Evolutionary conservation across 2,329 filamentous ascomycete genomes (phyloP), one percentile per base, ranked within the genome.

Genomic region (Chaetomium sp.): DNA sequence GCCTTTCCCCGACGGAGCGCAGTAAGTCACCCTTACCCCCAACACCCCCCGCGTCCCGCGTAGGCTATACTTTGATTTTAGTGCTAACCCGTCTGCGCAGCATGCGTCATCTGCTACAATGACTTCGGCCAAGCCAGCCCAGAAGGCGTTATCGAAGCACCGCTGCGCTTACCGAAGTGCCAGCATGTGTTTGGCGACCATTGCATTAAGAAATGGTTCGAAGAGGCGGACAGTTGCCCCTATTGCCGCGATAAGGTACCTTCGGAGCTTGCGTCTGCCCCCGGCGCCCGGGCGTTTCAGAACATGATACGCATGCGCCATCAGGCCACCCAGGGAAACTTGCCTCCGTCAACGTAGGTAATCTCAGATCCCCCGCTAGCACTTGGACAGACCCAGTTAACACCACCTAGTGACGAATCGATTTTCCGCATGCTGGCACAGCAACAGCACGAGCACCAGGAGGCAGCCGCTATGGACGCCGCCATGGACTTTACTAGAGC

Each of bases 151-250:
- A 80, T 78, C 54, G 87, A 89, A 71, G 77, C 75, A 2, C 84
- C 87, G 0, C 73, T 88, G 19, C 83, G 84, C 23, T 74, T 89
- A 21, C 86, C 87, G 2, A 83, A 81, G 68, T 89, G 87, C 78
- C 85, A 84, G 68, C 87, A 89, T 69, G 74, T 89, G 7, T 89
- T 89, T 72, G 87, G 87, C 21, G 81, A 87, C 63, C 80, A 83
- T 69, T 89, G 87, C 73, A 86, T 89, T 68, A 86, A 84, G 72
- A 87, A 85, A 69, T 89, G 87, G 87, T 82, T 89, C 50, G 79
- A 85, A 60, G 84, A 88, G 54, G 84, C 84, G 1, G 82, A 87
- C 69, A 87, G 79, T 62, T 89, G 87, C 68, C 87, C 87, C 0
- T 88, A 88, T 70, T 89, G 87, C 73, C 82, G 87, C 29, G 82